These are phyloP conservation scores for Pseudopithomyces chartarum DNA, from an alignment of 2,329 filamentous ascomycete species.

Conservation along the genomic window DNA sequence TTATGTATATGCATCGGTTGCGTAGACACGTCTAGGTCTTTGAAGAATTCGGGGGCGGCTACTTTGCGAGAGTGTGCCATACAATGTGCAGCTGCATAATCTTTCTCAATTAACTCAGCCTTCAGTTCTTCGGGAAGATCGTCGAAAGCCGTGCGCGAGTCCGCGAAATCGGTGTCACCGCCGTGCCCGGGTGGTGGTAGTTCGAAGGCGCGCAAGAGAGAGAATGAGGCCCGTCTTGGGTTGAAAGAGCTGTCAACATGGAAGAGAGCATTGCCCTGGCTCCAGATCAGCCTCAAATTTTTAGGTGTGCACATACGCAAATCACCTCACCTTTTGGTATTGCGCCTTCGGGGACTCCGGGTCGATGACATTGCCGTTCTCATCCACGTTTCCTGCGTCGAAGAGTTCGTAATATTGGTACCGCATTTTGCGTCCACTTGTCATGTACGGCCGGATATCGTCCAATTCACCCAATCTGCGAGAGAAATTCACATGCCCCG, in stretches of 20 bases:
- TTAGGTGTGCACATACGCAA: background rate
- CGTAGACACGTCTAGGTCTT: constrained; percentile 48
- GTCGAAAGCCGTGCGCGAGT: constrained; percentile 32
- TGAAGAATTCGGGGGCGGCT: constrained; percentile 56
- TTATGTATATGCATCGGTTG: constrained; percentile 51
- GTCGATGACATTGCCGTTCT: constrained; percentile 52
- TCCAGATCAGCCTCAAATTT: constrained; percentile 7
- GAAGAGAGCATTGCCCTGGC: constrained; percentile 39
- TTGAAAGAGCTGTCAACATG: constrained; percentile 31
- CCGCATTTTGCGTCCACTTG: constrained; percentile 52
- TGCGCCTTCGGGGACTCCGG: constrained; percentile 44
- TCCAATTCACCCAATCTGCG: constrained; percentile 61
- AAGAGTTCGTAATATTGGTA: constrained; percentile 58
- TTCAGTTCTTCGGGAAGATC: constrained; percentile 32
- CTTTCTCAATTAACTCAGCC: constrained; percentile 21
- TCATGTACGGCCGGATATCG: constrained; percentile 57
- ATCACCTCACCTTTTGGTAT: constrained; percentile 37
- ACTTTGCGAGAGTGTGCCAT: constrained; percentile 59
- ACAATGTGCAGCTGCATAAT: constrained; percentile 29
- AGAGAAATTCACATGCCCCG: constrained; percentile 57
- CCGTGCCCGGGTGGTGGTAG: constrained; percentile 27
- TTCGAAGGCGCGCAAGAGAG: constrained; percentile 23
- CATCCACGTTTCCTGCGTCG: constrained; percentile 61
- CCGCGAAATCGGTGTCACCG: constrained; percentile 29
- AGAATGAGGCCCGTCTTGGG: constrained; percentile 22